phyloP scores from a whole-genome alignment of 1,284 basidiomycete genomes.

The Ustilago sp. region DNA sequence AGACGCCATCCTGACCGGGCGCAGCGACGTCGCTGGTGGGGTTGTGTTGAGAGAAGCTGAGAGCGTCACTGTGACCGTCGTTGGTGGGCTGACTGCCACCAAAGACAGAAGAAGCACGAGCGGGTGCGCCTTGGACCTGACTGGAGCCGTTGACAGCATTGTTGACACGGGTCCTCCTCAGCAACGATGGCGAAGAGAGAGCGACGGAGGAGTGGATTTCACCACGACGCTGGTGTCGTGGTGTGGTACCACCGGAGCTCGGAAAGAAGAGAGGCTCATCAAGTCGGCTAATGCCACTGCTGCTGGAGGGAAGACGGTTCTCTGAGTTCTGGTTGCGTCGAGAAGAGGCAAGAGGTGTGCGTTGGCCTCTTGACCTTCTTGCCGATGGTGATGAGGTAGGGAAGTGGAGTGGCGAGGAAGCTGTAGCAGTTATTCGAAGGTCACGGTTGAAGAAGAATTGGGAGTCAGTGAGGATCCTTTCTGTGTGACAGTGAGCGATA shows the following conservation, averaged over 20 bases:
- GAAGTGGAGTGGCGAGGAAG: slow-evolving; percentile 63
- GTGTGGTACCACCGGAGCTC: slow-evolving; percentile 62
- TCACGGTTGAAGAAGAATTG: not conserved
- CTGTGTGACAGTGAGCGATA: not conserved
- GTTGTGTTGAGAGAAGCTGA: slow-evolving; percentile 61
- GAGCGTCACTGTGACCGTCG: slow-evolving; percentile 74
- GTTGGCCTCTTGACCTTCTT: slow-evolving; percentile 47
- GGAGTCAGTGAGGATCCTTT: not conserved
- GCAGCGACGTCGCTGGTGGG: slow-evolving; percentile 47
- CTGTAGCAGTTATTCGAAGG: slow-evolving; percentile 9
- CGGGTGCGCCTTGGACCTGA: slow-evolving; percentile 21
- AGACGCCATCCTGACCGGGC: slow-evolving; percentile 74
- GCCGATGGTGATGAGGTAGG: slow-evolving; percentile 63
- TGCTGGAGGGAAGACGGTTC: slow-evolving; percentile 51
- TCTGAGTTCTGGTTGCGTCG: slow-evolving; percentile 39
- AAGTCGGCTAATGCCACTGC: slow-evolving; percentile 43
- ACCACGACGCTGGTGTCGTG: slow-evolving; percentile 60
- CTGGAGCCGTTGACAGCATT: slow-evolving; percentile 13
- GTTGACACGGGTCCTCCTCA: slow-evolving; percentile 32
- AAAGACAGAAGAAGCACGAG: slow-evolving; percentile 84
- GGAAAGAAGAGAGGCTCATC: slow-evolving; percentile 67
- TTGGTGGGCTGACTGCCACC: slow-evolving; percentile 76
- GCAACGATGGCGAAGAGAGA: slow-evolving; percentile 54
- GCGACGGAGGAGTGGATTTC: slow-evolving; percentile 65
- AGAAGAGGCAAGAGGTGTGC: slow-evolving; percentile 37